These are phyloP conservation scores for Garcia nutans DNA, from an alignment of 345 rosid species.

Conservation along the genomic window DNA sequence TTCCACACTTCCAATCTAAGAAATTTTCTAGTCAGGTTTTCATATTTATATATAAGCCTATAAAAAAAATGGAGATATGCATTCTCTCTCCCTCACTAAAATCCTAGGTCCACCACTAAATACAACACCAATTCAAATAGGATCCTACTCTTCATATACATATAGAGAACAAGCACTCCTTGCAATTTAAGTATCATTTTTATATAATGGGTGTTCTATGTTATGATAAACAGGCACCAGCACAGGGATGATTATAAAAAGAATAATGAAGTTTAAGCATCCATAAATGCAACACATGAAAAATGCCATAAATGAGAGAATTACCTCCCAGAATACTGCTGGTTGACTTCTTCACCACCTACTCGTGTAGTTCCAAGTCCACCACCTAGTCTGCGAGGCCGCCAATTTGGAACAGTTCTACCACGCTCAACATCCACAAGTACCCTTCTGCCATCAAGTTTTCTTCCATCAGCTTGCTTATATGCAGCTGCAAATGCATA, in stretches of 20 bases:
- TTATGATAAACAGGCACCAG: background rate
- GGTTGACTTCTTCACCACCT: conserved; percentile 78
- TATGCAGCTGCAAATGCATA: conserved; percentile 67
- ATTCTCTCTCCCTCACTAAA: no score
- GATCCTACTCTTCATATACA: background rate
- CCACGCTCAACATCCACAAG: conserved; percentile 99
- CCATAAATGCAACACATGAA: background rate
- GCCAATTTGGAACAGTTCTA: conserved; percentile 99
- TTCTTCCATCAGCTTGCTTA: conserved; percentile 99
- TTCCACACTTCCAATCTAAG: no score
- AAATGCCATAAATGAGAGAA: background rate
- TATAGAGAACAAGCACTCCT: background rate
- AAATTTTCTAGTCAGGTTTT: no score
- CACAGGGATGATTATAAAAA: background rate
- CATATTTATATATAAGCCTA: no score
- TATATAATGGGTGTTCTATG: background rate
- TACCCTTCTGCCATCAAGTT: conserved; percentile 97
- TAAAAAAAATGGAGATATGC: no score
- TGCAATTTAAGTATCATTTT: background rate
- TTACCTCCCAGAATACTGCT: conserved; percentile 47
- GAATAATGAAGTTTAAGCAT: background rate
- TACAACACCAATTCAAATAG: no score
- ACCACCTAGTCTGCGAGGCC: conserved; percentile 98
- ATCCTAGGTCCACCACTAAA: no score
- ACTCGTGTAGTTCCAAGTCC: conserved; percentile 95